A percentile compares a stretch with the other conserved stretches of the same genome.
phyloP scores from a whole-genome alignment of 2,329 filamentous ascomycete species.

The Alternaria arbusti region DNA sequence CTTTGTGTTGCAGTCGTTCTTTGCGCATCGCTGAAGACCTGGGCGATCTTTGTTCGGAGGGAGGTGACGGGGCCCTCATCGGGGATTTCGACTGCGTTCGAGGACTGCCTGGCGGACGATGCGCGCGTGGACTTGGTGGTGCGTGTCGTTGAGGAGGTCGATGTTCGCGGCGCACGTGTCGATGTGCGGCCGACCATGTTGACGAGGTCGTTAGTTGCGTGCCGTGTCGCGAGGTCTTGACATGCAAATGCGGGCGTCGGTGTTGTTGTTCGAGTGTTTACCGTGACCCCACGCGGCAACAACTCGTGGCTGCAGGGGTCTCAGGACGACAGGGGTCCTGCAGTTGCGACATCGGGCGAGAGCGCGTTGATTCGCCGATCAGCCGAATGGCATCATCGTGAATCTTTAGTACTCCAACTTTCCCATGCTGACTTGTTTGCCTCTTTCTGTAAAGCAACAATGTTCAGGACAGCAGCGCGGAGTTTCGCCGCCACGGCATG shows the following conservation, averaged over 20 bases:
- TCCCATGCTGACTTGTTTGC: constrained; percentile 1
- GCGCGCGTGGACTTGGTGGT: constrained; percentile 55
- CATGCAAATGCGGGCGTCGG: constrained; percentile 12
- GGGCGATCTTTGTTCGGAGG: constrained; percentile 75
- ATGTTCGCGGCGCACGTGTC: constrained; percentile 48
- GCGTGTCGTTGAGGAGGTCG: constrained; percentile 45
- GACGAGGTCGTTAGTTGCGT: constrained; percentile 10
- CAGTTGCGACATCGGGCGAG: constrained; percentile 34
- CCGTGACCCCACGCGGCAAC: constrained; percentile 8
- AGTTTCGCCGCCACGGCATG: constrained; percentile 70
- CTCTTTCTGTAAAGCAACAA: constrained; percentile 43
- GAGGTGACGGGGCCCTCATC: constrained; percentile 74
- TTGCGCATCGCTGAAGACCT: constrained; percentile 69
- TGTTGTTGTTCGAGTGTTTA: constrained; percentile 21
- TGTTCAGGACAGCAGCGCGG: constrained; percentile 74
- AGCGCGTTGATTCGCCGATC: constrained; percentile 24
- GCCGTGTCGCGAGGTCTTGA: constrained; percentile 8
- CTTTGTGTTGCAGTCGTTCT: constrained; percentile 87
- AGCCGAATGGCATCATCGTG: constrained; percentile 20
- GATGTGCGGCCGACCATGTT: constrained; percentile 57
- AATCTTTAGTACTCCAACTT: constrained; percentile 1
- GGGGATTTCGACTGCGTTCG: constrained; percentile 59
- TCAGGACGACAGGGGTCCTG: constrained; percentile 9
- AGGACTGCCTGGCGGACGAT: constrained; percentile 51
- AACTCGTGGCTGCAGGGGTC: constrained; percentile 14